Evolutionary conservation across 257 asterid genomes (phyloP).

Genomic region (Henckelia pumila): DNA sequence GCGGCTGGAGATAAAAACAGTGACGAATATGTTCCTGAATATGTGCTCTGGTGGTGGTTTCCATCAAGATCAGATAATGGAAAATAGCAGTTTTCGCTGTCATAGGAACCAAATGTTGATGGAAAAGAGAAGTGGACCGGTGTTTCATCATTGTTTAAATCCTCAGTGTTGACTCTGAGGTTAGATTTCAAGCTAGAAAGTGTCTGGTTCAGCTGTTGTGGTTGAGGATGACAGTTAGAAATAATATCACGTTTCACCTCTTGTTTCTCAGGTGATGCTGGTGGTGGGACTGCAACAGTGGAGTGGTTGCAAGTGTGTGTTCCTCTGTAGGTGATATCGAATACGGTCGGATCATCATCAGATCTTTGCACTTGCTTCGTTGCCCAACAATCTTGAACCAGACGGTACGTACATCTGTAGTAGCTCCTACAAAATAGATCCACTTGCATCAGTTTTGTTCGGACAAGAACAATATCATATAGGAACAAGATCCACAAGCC

Average conservation of each 20-base stretch:
- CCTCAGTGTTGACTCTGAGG: slow-evolving; percentile 59
- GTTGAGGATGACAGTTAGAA: slow-evolving; percentile 22
- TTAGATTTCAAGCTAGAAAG: slow-evolving; percentile 46
- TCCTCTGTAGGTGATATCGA: slow-evolving; percentile 83
- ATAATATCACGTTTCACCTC: slow-evolving; percentile 30
- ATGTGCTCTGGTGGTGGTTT: slow-evolving; percentile 30
- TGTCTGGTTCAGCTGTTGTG: slow-evolving; percentile 39
- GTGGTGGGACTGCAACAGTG: slow-evolving; percentile 30
- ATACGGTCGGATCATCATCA: slow-evolving; percentile 68
- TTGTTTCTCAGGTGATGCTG: slow-evolving; percentile 46
- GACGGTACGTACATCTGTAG: slow-evolving; percentile 80
- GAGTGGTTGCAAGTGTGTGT: slow-evolving; percentile 54
- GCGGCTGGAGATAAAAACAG: slow-evolving; percentile 39
- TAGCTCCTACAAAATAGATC: slow-evolving; percentile 65
- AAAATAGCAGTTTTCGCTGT: slow-evolving; percentile 34
- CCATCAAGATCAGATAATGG: slow-evolving; percentile 47
- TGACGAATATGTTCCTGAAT: slow-evolving; percentile 40
- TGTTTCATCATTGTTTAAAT: slow-evolving; percentile 33
- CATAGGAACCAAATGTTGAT: slow-evolving; percentile 40
- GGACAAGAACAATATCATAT: background rate
- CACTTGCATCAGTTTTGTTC: slow-evolving; percentile 18
- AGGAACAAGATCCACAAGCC: background rate
- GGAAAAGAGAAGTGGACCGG: slow-evolving; percentile 56
- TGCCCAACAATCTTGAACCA: slow-evolving; percentile 71
- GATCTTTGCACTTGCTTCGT: slow-evolving; percentile 94